Percentiles rank a stretch among this genome's conserved stretches.
Evolutionary conservation across 108 stramenopile genomes (phyloP).

Genomic region (Asterionellopsis glacialis): DNA sequence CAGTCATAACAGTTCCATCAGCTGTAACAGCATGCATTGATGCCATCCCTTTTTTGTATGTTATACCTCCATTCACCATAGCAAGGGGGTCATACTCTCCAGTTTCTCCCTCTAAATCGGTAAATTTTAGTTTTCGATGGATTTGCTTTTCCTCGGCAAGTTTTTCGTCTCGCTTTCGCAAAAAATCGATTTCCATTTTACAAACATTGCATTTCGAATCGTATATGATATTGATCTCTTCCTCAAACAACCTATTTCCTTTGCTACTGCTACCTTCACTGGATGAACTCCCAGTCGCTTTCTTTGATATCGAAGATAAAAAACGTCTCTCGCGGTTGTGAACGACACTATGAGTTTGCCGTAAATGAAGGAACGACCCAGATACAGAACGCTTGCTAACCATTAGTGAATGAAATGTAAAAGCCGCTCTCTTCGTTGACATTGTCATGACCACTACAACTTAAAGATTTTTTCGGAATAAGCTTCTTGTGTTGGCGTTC

Average conservation of each 20-base stretch:
- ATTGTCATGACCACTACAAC: too few relatives aligned
- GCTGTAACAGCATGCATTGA: slow-evolving; percentile 43
- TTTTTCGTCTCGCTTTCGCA: slow-evolving; percentile 26
- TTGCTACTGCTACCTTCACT: too few relatives aligned
- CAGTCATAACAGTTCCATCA: slow-evolving; percentile 38
- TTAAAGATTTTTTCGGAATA: too few relatives aligned
- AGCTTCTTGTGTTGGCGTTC: too few relatives aligned
- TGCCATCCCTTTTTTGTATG: slow-evolving; percentile 59
- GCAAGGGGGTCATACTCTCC: slow-evolving; percentile 55
- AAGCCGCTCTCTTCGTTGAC: too few relatives aligned
- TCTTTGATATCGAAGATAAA: too few relatives aligned
- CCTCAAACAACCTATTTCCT: slow-evolving; percentile 28
- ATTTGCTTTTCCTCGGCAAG: not conserved
- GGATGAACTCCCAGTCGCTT: too few relatives aligned
- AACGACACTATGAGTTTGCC: too few relatives aligned
- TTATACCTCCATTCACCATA: slow-evolving; percentile 84
- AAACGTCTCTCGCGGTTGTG: too few relatives aligned
- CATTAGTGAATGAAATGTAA: too few relatives aligned
- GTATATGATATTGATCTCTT: slow-evolving; percentile 56
- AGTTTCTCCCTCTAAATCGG: slow-evolving; percentile 39
- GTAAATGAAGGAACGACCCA: too few relatives aligned
- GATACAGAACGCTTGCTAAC: too few relatives aligned
- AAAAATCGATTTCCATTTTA: slow-evolving; percentile 53
- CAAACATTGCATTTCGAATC: slow-evolving; percentile 67
- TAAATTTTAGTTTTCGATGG: slow-evolving; percentile 21